A percentile compares a stretch with the other conserved stretches of the same genome.
Conservation (phyloP, 164 flowering plant species). For the Warburgia ugandensis region DNA sequence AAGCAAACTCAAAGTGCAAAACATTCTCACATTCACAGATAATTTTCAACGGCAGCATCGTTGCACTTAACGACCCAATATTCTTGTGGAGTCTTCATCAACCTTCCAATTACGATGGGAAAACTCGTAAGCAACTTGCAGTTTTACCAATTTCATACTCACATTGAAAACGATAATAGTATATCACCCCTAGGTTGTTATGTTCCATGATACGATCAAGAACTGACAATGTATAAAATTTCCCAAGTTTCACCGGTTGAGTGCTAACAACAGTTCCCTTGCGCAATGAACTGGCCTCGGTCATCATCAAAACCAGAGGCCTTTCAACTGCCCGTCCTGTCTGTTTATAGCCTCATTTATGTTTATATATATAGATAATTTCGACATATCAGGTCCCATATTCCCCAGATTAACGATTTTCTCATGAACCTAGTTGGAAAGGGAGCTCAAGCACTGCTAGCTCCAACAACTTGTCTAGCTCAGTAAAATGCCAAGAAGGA, state of each 20-base stretch:
- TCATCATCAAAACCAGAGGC: conserved; percentile 20
- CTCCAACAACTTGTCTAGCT: no score
- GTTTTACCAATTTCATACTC: conserved; percentile 16
- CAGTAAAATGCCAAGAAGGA: no score
- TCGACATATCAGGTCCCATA: neutral
- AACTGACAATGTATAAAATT: conserved; percentile 27
- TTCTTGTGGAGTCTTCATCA: conserved; percentile 28
- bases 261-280: conserved; percentile 52
- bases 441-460: neutral
- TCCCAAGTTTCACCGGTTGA: conserved; percentile 33
- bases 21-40: no score
- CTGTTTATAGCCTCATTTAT: neutral
- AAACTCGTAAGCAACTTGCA: conserved; percentile 32
- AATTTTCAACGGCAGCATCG: conserved; percentile 61
- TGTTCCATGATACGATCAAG: conserved; percentile 51
- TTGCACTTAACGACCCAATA: conserved; percentile 60
- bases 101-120: conserved; percentile 45
- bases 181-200: conserved; percentile 31
- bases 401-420: neutral
- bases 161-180: conserved; percentile 27
- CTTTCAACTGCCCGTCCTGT: neutral
- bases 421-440: conserved; percentile 9
- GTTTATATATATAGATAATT: neutral
- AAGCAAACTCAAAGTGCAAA: no score
- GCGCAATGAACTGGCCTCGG: conserved; percentile 21